Conservation (phyloP, 495 filamentous ascomycete genomes). For the Penicillium diatomitis region DNA sequence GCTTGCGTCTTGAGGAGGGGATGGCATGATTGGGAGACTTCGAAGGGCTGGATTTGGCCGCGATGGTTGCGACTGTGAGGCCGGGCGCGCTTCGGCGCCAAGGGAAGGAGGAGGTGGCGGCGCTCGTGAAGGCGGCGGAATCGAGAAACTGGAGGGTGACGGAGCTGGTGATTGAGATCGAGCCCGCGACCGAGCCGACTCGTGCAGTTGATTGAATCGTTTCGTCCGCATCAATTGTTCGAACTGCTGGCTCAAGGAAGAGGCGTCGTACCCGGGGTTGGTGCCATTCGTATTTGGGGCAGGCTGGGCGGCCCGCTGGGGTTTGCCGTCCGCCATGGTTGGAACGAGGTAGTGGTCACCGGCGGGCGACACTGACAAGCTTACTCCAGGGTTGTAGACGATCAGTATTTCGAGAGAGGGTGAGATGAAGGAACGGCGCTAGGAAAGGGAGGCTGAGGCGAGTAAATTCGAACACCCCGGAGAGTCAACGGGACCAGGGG, state of each 20-base stretch:
- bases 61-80: constrained; percentile 38
- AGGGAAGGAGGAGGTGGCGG: constrained; percentile 28
- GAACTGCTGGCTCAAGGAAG: constrained; percentile 54
- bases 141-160: constrained; percentile 16
- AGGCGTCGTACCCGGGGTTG: constrained; percentile 29
- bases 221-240: constrained; percentile 69
- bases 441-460: too few relatives aligned
- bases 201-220: constrained; percentile 64
- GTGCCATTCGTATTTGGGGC: constrained; percentile 1
- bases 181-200: constrained; percentile 48
- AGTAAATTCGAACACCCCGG: too few relatives aligned
- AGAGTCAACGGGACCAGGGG: constrained; percentile 3
- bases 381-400: constrained; percentile 14
- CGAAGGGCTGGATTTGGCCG: constrained; percentile 43
- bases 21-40: constrained; percentile 72
- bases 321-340: constrained; percentile 36
- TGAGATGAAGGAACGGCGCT: not conserved
- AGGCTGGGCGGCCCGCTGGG: constrained; percentile 19
- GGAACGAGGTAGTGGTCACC: constrained; percentile 14
- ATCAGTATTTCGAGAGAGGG: not conserved
- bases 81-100: constrained; percentile 25
- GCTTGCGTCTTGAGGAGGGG: constrained; percentile 61
- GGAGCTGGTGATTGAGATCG: constrained; percentile 40
- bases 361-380: constrained; percentile 13
- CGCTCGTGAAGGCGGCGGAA: constrained; percentile 36